These are phyloP conservation scores for Hirsutella rhossiliensis DNA, from an alignment of 2,329 filamentous ascomycete species.

Conservation along the genomic window DNA sequence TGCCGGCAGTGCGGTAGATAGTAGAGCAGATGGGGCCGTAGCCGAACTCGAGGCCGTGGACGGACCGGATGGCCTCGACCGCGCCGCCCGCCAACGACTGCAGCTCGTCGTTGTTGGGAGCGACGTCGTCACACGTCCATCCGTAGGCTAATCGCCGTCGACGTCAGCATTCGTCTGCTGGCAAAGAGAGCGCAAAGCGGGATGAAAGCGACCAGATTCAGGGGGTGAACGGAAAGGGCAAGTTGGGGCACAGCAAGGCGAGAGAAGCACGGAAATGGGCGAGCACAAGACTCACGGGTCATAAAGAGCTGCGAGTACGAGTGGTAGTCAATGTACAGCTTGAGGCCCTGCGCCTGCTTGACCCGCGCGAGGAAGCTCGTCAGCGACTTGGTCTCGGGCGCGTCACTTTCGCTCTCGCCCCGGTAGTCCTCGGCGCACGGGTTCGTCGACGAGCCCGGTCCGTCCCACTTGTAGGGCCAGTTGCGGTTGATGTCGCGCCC, in stretches of 20 bases:
- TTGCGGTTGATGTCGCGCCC: slow-evolving; percentile 49
- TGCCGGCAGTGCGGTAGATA: slow-evolving; percentile 44
- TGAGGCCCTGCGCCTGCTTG: slow-evolving; percentile 32
- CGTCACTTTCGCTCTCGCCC: slow-evolving; percentile 29
- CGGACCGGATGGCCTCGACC: slow-evolving; percentile 34
- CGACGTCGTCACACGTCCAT: slow-evolving; percentile 38
- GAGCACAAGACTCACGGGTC: slow-evolving; percentile 44
- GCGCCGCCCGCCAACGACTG: slow-evolving; percentile 34
- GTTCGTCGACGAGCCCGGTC: slow-evolving; percentile 34
- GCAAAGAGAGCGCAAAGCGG: no score
- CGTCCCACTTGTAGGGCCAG: slow-evolving; percentile 43
- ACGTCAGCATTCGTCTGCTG: no score
- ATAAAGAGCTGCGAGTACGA: slow-evolving; percentile 50
- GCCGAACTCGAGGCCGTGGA: slow-evolving; percentile 25
- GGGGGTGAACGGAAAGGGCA: no score
- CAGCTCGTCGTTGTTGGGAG: slow-evolving; percentile 34
- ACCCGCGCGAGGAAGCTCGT: slow-evolving; percentile 20
- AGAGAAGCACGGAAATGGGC: no score
- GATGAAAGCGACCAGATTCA: no score
- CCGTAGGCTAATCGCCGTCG: slow-evolving; percentile 32
- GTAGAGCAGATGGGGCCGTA: slow-evolving; percentile 46
- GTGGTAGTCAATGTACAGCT: slow-evolving; percentile 54
- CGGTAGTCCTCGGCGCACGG: slow-evolving; percentile 39
- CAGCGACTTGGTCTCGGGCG: slow-evolving; percentile 39
- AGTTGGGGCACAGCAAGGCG: no score